Evolutionary conservation across 108 stramenopile species (phyloP).

Genomic region (Asterionellopsis glacialis): DNA sequence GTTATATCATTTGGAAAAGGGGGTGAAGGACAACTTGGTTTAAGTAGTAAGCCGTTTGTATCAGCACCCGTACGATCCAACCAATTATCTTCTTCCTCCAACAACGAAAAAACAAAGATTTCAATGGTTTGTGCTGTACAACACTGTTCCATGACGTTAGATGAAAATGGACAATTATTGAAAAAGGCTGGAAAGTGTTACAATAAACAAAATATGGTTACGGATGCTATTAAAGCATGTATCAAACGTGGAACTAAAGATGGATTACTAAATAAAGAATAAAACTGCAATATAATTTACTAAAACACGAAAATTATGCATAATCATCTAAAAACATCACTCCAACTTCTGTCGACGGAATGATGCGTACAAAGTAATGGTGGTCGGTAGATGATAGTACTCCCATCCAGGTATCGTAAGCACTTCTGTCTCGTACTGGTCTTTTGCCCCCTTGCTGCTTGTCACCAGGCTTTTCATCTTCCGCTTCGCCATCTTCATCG

Average conservation of each 20-base stretch:
- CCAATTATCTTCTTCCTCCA: conserved; percentile 22
- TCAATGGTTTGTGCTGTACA: conserved; percentile 54
- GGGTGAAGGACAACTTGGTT: conserved; percentile 59
- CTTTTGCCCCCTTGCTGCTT: conserved; percentile 4
- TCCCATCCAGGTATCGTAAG: conserved; percentile 59
- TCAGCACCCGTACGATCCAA: conserved; percentile 58
- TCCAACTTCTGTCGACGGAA: conserved; percentile 46
- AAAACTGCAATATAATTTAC: background rate
- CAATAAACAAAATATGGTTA: background rate
- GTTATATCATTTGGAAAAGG: conserved; percentile 62
- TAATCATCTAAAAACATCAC: conserved; percentile 43
- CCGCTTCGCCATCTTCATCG: conserved; percentile 1
- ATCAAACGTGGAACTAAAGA: background rate
- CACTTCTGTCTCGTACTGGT: conserved; percentile 30
- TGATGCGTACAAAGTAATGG: conserved; percentile 61
- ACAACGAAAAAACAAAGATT: conserved; percentile 4
- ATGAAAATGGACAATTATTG: conserved; percentile 32
- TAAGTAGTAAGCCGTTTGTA: conserved; percentile 53
- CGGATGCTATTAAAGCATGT: background rate
- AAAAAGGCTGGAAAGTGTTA: conserved; percentile 45
- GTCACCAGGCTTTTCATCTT: conserved; percentile 8
- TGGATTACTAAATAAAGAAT: background rate
- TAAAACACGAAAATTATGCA: background rate
- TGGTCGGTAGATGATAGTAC: conserved; percentile 44
- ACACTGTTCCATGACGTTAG: conserved; percentile 53